Conservation (phyloP, 148 eudicot species). For the Rhododendron molle region DNA sequence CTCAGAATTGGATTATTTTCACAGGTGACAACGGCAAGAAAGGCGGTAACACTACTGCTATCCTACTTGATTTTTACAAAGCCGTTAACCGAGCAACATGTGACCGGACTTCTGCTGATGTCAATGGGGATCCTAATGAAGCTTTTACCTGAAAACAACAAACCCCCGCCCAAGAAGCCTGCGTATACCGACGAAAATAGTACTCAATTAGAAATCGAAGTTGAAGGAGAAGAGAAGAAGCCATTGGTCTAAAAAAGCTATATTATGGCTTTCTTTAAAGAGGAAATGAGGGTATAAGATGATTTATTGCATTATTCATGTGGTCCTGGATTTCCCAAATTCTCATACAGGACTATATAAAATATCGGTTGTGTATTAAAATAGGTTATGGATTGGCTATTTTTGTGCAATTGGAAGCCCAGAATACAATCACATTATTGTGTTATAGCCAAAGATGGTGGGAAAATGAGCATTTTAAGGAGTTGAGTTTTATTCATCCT, state of each 20-base stretch:
- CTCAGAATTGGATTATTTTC: constrained; percentile 2
- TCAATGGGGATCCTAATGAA: constrained; percentile 83
- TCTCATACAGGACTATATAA: background rate
- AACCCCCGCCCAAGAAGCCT: constrained; percentile 10
- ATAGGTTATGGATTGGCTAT: background rate
- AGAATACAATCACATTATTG: background rate
- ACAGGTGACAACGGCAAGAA: constrained; percentile 93
- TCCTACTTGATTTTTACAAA: constrained; percentile 88
- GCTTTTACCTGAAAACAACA: constrained; percentile 65
- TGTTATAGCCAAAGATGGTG: background rate
- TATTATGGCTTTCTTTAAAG: background rate
- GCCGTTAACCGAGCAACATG: constrained; percentile 84
- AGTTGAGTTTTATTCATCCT: too few species aligned
- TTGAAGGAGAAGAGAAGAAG: constrained; percentile 36
- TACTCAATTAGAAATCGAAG: constrained; percentile 23
- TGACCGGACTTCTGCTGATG: constrained; percentile 68
- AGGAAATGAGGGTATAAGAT: background rate
- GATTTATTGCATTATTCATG: background rate
- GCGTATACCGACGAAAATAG: constrained; percentile 21
- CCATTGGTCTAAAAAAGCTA: constrained; percentile 34
- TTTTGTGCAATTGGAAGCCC: background rate
- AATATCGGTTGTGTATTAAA: constrained; percentile 18
- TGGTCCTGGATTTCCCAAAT: background rate
- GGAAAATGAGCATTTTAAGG: background rate
- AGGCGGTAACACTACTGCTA: constrained; percentile 79